A percentile compares a stretch with the other conserved stretches of the same genome.
These are phyloP conservation scores for Syncephalis plumigaleata DNA, from an alignment of 371 early-diverging fungal species.

Conservation along the genomic window DNA sequence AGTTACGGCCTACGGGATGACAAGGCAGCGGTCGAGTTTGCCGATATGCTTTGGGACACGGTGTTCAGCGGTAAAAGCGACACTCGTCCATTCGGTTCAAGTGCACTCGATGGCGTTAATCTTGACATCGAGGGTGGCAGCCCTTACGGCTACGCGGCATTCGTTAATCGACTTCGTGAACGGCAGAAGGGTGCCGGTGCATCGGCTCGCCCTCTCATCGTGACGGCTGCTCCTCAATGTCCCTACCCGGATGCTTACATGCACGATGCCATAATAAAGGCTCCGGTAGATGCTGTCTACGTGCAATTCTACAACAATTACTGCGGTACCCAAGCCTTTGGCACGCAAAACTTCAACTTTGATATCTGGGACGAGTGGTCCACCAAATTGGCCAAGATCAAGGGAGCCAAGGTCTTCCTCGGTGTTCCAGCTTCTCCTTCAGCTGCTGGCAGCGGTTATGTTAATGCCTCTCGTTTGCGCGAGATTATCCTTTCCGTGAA, in stretches of 20 bases:
- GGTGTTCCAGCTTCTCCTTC: conserved; percentile 37
- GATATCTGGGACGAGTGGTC: conserved; percentile 41
- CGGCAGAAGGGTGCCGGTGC: conserved; percentile 14
- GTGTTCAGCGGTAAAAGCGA: conserved; percentile 27
- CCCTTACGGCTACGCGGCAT: conserved; percentile 19
- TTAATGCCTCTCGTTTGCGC: conserved; percentile 18
- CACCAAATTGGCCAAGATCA: conserved; percentile 25
- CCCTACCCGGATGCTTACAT: conserved; percentile 30
- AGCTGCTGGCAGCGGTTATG: conserved; percentile 33
- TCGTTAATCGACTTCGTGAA: conserved; percentile 26
- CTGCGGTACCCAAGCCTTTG: conserved; percentile 28
- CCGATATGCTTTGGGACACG: conserved; percentile 37
- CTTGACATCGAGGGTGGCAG: conserved; percentile 49
- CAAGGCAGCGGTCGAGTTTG: conserved; percentile 29
- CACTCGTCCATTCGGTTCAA: conserved; percentile 38
- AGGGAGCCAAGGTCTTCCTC: conserved; percentile 33
- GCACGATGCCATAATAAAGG: conserved; percentile 7
- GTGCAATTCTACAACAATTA: conserved; percentile 64
- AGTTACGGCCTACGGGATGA: conserved; percentile 26
- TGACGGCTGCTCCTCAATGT: conserved; percentile 58
- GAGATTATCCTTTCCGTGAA: conserved; percentile 16
- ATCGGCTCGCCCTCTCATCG: conserved; percentile 28
- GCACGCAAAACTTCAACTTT: conserved; percentile 27
- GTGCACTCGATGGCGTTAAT: conserved; percentile 45
- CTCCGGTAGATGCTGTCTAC: conserved; percentile 22